Evolutionary conservation across 176 grass and related monocot species (phyloP).

Genomic region (Coix lacrymajobi): DNA sequence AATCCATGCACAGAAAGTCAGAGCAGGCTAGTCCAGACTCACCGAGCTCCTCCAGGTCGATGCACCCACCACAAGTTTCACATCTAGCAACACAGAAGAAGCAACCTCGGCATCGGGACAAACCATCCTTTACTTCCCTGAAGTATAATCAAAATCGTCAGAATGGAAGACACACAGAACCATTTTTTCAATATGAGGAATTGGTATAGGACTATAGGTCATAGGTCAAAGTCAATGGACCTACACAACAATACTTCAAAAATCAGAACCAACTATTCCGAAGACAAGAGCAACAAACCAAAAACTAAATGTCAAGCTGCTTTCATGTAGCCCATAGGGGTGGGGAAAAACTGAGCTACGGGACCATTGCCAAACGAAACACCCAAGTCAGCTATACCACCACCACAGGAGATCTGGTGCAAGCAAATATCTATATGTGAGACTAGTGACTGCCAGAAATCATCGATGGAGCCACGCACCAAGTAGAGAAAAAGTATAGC

Average conservation of each 20-base stretch:
- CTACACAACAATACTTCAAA: slow-evolving; percentile 8
- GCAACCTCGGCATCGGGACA: slow-evolving; percentile 55
- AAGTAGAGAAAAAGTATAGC: neutral
- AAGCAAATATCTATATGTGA: slow-evolving; percentile 20
- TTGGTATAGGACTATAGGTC: neutral
- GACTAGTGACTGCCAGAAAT: slow-evolving; percentile 20
- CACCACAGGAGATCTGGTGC: slow-evolving; percentile 9
- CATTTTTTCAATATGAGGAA: neutral
- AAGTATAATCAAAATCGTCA: slow-evolving; percentile 38
- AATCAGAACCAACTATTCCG: slow-evolving; percentile 4
- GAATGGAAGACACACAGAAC: slow-evolving; percentile 16
- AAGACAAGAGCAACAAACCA: slow-evolving; percentile 33
- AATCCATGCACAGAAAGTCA: slow-evolving; percentile 69
- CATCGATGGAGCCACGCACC: neutral
- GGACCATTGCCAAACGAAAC: slow-evolving; percentile 21
- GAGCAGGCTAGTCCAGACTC: slow-evolving; percentile 52
- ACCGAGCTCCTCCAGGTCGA: slow-evolving; percentile 40
- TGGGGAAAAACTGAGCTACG: neutral
- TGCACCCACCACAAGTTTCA: slow-evolving; percentile 79
- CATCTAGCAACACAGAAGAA: slow-evolving; percentile 85
- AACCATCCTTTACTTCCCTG: slow-evolving; percentile 46
- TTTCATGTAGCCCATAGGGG: slow-evolving; percentile 26
- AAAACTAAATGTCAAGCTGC: slow-evolving; percentile 18
- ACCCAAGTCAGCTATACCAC: slow-evolving; percentile 29
- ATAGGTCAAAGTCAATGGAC: slow-evolving; percentile 29